phyloP scores from a whole-genome alignment of 805 yeast genomes.

The Starmerella lactis-condensi region DNA sequence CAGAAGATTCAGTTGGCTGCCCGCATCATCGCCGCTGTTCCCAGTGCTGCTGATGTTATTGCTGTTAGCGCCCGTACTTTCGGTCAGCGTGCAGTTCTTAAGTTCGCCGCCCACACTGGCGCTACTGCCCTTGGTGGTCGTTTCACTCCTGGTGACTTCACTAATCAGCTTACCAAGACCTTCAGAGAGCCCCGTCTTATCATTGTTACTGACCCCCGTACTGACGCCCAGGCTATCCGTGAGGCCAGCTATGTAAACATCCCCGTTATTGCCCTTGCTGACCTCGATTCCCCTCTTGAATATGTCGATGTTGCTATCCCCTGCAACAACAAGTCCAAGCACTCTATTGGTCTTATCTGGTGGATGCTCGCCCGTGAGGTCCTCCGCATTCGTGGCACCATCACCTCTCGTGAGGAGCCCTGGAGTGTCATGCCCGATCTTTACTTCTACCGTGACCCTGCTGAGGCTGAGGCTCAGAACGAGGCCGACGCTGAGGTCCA shows the following conservation, averaged over 20 bases:
- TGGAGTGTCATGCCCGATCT: slow-evolving; percentile 99
- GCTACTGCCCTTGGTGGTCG: slow-evolving; percentile 99
- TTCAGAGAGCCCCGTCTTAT: slow-evolving; percentile 99
- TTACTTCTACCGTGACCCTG: slow-evolving; percentile 99
- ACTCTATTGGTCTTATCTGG: slow-evolving; percentile 99
- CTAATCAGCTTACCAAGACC: slow-evolving; percentile 99
- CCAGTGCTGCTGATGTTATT: slow-evolving; percentile 95
- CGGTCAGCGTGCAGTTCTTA: slow-evolving; percentile 99
- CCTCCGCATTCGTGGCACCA: slow-evolving; percentile 93
- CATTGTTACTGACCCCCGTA: slow-evolving; percentile 99
- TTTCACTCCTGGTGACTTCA: slow-evolving; percentile 99
- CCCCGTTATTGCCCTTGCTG: slow-evolving; percentile 98
- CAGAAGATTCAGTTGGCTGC: slow-evolving; percentile 99
- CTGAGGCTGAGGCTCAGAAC: slow-evolving; percentile 76
- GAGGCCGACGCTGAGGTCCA: slow-evolving; percentile 50
- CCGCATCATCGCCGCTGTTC: slow-evolving; percentile 97
- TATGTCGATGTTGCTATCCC: slow-evolving; percentile 99
- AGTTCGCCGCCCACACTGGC: slow-evolving; percentile 99
- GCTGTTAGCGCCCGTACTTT: slow-evolving; percentile 98
- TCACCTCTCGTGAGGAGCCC: slow-evolving; percentile 87
- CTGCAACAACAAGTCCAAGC: slow-evolving; percentile 99
- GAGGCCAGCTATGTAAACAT: slow-evolving; percentile 99
- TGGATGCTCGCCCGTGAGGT: slow-evolving; percentile 99
- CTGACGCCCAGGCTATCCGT: slow-evolving; percentile 98
- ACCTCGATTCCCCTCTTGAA: slow-evolving; percentile 97